Conservation (phyloP, 257 asterid genomes). For the Echium plantagineum region DNA sequence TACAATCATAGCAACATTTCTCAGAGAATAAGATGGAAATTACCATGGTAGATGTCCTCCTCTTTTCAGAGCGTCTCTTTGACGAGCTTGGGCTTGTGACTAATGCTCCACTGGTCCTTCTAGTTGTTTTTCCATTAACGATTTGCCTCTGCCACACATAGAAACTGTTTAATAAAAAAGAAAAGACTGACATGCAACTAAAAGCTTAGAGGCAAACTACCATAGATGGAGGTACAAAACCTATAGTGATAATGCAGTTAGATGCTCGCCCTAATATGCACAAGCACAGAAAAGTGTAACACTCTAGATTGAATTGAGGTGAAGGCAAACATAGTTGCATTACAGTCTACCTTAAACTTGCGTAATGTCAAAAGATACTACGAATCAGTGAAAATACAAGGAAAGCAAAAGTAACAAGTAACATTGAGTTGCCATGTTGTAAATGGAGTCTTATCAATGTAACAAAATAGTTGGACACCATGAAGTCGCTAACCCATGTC, state of each 20-base stretch:
- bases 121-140: conserved; percentile 51
- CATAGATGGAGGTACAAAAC: not conserved
- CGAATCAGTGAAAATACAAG: too few species aligned
- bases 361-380: too few species aligned
- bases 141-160: conserved; percentile 38
- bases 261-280: not conserved
- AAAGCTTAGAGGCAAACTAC: not conserved
- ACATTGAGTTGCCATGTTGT: too few species aligned
- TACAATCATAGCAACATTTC: not conserved
- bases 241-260: not conserved
- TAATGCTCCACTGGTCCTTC: conserved; percentile 45
- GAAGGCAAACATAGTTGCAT: not conserved
- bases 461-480: too few species aligned
- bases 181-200: not conserved
- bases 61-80: conserved; percentile 54
- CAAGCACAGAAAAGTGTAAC: not conserved
- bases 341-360: not conserved
- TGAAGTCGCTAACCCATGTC: too few species aligned
- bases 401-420: too few species aligned
- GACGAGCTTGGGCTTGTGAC: conserved; percentile 42
- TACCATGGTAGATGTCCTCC: conserved; percentile 59
- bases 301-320: not conserved
- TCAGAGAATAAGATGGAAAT: not conserved
- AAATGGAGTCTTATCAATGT: too few species aligned
- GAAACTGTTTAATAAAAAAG: not conserved